phyloP scores from a whole-genome alignment of 75 land plant genomes.

The Adiantum capillusveneris region DNA sequence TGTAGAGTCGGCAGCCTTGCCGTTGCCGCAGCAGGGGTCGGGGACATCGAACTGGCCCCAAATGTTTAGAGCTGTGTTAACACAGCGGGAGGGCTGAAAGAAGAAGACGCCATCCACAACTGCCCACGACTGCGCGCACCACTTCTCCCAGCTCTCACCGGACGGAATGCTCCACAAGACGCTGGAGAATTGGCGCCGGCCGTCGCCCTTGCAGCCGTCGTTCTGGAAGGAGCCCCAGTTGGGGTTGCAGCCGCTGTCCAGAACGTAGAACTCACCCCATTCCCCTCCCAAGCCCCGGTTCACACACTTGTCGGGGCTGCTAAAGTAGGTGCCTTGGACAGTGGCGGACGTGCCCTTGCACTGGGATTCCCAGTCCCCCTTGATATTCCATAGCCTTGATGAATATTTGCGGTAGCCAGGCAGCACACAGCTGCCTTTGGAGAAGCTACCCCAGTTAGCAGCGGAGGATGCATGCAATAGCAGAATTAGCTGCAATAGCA shows the following conservation, averaged over 20 bases:
- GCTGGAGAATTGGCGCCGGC: conserved; percentile 5
- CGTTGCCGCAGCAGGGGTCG: conserved; percentile 6
- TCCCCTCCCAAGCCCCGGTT: conserved; percentile 2
- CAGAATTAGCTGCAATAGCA: too few species aligned
- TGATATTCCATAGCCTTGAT: conserved; percentile 9
- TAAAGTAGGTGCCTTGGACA: conserved; percentile 2
- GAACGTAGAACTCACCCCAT: conserved; percentile 5
- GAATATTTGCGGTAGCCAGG: conserved; percentile 4
- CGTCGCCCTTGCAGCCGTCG: conserved; percentile 12
- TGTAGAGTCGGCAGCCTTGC: not conserved
- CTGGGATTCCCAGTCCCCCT: not conserved
- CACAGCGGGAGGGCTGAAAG: conserved; percentile 4
- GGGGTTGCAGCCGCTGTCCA: conserved; percentile 2
- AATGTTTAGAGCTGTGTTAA: conserved; percentile 2
- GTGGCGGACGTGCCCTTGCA: conserved; percentile 1
- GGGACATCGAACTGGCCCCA: conserved; percentile 7
- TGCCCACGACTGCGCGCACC: conserved; percentile 5
- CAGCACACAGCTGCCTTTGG: not conserved
- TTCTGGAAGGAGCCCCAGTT: conserved; percentile 5
- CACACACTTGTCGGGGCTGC: conserved; percentile 4
- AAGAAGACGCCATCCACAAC: conserved; percentile 3
- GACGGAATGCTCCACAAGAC: conserved; percentile 1
- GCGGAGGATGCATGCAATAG: too few species aligned
- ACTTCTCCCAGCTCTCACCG: conserved; percentile 2
- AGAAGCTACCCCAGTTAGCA: conserved; percentile 3